These are phyloP conservation scores for Starmerella sp. DNA, from an alignment of 805 yeast species.

Conservation along the genomic window DNA sequence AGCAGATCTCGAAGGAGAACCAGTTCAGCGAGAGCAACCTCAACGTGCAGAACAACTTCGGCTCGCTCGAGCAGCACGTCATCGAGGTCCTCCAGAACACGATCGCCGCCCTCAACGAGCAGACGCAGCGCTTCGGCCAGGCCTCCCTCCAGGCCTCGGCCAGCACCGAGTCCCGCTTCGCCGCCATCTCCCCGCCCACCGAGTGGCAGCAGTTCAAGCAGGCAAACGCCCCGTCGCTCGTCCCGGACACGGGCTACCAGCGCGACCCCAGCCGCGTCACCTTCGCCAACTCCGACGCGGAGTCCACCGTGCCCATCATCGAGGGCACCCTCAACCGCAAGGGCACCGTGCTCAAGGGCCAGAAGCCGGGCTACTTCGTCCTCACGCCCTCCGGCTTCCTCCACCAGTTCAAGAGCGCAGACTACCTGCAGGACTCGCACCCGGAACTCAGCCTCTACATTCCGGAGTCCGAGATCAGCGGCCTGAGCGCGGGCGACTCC, in stretches of 20 bases:
- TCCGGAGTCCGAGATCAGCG: constrained; percentile 38
- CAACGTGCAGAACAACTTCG: constrained; percentile 34
- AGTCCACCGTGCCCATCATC: constrained; percentile 35
- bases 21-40: constrained; percentile 35
- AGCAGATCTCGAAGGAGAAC: constrained; percentile 39
- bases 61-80: constrained; percentile 36
- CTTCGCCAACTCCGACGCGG: constrained; percentile 34
- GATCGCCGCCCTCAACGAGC: constrained; percentile 27
- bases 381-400: constrained; percentile 38
- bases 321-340: constrained; percentile 40
- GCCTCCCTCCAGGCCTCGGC: constrained; percentile 25
- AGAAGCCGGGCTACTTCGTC: constrained; percentile 37
- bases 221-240: constrained; percentile 28
- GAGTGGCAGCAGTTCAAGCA: constrained; percentile 38
- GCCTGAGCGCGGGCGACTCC: constrained; percentile 29
- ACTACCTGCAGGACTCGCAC: constrained; percentile 33
- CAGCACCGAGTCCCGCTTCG: constrained; percentile 27
- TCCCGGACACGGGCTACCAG: constrained; percentile 30
- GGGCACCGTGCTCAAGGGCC: constrained; percentile 35
- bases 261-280: constrained; percentile 31
- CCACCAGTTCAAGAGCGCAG: constrained; percentile 36
- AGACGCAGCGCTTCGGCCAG: constrained; percentile 27
- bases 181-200: constrained; percentile 29
- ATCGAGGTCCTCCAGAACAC: constrained; percentile 35
- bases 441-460: constrained; percentile 39